Evolutionary conservation across 1,139 yeast genomes (phyloP).

Genomic region (Zygosaccharomyces sapae): DNA sequence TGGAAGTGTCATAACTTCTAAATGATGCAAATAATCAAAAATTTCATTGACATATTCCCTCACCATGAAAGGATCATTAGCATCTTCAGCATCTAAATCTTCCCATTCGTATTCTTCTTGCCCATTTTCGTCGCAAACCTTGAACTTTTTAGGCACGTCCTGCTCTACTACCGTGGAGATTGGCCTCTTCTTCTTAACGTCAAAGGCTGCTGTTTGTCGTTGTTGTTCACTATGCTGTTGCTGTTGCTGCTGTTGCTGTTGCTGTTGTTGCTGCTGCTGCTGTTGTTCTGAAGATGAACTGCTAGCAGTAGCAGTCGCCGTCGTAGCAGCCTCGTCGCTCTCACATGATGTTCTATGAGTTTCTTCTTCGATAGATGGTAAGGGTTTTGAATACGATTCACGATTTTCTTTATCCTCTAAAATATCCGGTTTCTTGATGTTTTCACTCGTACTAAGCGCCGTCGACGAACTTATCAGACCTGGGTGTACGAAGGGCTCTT

Average conservation of each 20-base stretch:
- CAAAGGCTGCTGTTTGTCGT: slow-evolving; percentile 13
- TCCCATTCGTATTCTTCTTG: slow-evolving; percentile 62
- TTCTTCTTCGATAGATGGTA: slow-evolving; percentile 23
- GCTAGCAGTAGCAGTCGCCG: slow-evolving; percentile 1
- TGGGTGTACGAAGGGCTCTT: slow-evolving; percentile 17
- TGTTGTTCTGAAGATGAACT: slow-evolving; percentile 3
- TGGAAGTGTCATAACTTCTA: slow-evolving; percentile 75
- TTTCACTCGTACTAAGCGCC: background rate
- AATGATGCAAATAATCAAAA: slow-evolving; percentile 69
- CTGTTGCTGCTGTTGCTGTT: slow-evolving; percentile 6
- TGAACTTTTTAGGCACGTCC: slow-evolving; percentile 35
- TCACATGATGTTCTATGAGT: slow-evolving; percentile 5
- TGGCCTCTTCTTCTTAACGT: slow-evolving; percentile 33
- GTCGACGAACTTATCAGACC: slow-evolving; percentile 9
- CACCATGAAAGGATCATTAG: slow-evolving; percentile 91
- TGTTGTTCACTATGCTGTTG: slow-evolving; percentile 6
- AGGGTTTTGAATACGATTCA: slow-evolving; percentile 19
- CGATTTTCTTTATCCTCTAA: slow-evolving; percentile 28
- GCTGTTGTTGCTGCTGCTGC: too few relatives aligned
- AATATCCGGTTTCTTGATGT: background rate
- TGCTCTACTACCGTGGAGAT: slow-evolving; percentile 36
- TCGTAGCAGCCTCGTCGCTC: slow-evolving; percentile 6
- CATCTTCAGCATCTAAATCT: slow-evolving; percentile 86
- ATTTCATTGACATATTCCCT: slow-evolving; percentile 89
- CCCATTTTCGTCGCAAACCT: slow-evolving; percentile 33